Conservation (phyloP, 2,329 filamentous ascomycete genomes). For the Phaeoacremonium minimum region DNA sequence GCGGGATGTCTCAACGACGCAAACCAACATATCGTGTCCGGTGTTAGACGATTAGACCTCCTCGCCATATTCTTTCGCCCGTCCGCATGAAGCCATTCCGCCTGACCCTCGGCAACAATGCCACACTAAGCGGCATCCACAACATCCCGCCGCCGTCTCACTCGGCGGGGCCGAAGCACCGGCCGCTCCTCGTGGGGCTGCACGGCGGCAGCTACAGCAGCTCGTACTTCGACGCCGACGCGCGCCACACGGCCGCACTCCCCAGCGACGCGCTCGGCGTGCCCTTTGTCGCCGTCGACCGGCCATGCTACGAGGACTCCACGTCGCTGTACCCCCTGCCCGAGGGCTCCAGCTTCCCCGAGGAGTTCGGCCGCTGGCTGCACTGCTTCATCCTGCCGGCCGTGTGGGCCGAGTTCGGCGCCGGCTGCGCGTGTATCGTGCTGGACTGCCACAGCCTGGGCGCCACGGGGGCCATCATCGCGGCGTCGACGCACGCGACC, state of each 20-base stretch:
- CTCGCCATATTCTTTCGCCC: too few species aligned
- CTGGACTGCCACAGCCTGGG: conserved; percentile 16
- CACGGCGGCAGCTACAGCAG: conserved; percentile 14
- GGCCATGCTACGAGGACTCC: conserved; percentile 13
- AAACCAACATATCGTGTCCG: too few species aligned
- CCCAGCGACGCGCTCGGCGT: conserved; percentile 11
- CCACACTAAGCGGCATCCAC: conserved; percentile 5
- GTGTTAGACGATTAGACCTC: too few species aligned
- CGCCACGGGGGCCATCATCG: conserved; percentile 9
- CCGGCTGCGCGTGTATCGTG: conserved; percentile 12
- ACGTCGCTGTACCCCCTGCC: conserved; percentile 8
- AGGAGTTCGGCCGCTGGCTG: conserved; percentile 7
- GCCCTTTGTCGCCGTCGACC: conserved; percentile 15
- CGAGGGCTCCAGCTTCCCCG: conserved; percentile 4
- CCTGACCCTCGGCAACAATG: conserved; percentile 2
- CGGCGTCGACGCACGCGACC: conserved; percentile 8
- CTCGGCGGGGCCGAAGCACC: neutral
- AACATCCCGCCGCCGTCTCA: neutral
- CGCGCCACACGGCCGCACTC: conserved; percentile 6
- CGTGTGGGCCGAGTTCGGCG: conserved; percentile 13
- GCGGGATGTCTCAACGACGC: too few species aligned
- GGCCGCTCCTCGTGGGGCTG: conserved; percentile 13
- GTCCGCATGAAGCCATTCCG: conserved; percentile 11
- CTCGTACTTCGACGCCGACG: conserved; percentile 14
- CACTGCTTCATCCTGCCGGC: conserved; percentile 9